phyloP scores from a whole-genome alignment of 306 rosid species.

The Dryas octopetala region DNA sequence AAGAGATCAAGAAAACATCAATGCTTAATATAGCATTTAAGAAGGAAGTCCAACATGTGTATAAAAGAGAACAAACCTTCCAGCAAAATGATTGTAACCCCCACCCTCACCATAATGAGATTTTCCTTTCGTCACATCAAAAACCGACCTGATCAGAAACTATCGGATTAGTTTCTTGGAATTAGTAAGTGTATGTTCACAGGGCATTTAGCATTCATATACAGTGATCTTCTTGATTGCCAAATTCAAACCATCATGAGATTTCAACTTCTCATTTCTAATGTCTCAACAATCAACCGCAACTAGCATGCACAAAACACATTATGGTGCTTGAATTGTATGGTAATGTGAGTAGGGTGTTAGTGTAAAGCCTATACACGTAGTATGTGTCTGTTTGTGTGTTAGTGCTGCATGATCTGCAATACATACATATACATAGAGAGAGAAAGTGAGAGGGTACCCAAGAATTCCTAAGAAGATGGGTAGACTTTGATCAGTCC shows the following conservation, averaged over 20 bases:
- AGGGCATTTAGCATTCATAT: not conserved
- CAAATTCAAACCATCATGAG: not conserved
- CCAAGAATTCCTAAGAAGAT: slow-evolving; percentile 89
- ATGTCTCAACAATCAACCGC: not conserved
- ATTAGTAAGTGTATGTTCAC: not conserved
- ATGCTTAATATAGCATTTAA: not conserved
- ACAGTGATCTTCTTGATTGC: not conserved
- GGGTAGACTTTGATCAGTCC: slow-evolving; percentile 66
- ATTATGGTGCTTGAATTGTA: not conserved
- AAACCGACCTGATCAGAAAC: slow-evolving; percentile 64
- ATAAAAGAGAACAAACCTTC: slow-evolving; percentile 55
- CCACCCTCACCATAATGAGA: slow-evolving; percentile 92
- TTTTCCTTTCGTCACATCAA: slow-evolving; percentile 89
- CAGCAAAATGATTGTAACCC: slow-evolving; percentile 89
- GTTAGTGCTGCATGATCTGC: not conserved
- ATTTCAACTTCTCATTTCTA: not conserved
- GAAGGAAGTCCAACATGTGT: slow-evolving; percentile 1
- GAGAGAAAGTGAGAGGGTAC: slow-evolving; percentile 36
- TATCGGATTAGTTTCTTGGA: slow-evolving; percentile 5
- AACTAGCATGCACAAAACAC: not conserved
- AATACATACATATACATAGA: not conserved
- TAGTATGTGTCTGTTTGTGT: too few species aligned
- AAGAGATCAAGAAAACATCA: not conserved
- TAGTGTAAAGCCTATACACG: too few species aligned
- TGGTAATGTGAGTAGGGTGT: not conserved